A percentile compares a stretch with the other conserved stretches of the same genome.
phyloP scores from a whole-genome alignment of 2,329 filamentous ascomycete genomes.

The Tolypocladium paradoxum region DNA sequence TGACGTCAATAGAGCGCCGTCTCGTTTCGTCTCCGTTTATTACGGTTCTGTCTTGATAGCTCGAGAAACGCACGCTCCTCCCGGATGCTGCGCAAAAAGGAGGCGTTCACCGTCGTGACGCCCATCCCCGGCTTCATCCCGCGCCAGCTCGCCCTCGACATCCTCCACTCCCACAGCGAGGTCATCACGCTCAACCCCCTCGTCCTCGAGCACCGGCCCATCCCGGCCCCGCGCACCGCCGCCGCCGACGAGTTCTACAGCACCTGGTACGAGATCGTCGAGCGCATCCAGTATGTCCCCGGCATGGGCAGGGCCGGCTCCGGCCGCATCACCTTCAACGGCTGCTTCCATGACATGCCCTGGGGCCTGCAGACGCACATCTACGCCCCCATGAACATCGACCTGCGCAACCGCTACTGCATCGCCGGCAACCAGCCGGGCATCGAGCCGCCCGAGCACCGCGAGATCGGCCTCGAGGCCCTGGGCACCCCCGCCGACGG shows the following conservation, averaged over 20 bases:
- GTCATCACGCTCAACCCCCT: constrained; percentile 62
- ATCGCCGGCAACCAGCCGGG: constrained; percentile 60
- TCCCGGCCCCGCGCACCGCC: constrained; percentile 56
- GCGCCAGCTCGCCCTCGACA: constrained; percentile 60
- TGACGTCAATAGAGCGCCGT: neutral
- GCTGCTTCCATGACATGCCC: constrained; percentile 62
- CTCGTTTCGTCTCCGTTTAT: neutral
- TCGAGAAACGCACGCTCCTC: constrained; percentile 8
- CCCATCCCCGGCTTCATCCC: constrained; percentile 61
- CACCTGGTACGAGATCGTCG: constrained; percentile 63
- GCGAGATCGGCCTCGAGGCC: constrained; percentile 48
- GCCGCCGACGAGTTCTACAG: constrained; percentile 61
- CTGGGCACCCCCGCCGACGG: constrained; percentile 54
- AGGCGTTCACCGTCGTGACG: constrained; percentile 57
- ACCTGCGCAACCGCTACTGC: constrained; percentile 57
- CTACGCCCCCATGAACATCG: constrained; percentile 56
- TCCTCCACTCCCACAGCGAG: constrained; percentile 60
- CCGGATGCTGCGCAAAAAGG: constrained; percentile 49
- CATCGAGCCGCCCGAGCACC: constrained; percentile 47
- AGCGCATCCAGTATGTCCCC: constrained; percentile 58
- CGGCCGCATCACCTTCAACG: constrained; percentile 57
- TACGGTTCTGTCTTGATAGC: neutral
- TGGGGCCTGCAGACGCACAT: constrained; percentile 64
- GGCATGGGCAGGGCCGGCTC: constrained; percentile 55
- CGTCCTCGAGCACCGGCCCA: constrained; percentile 51